Conservation (phyloP, 495 filamentous ascomycete species). For the Hypoxylon cercidicola region DNA sequence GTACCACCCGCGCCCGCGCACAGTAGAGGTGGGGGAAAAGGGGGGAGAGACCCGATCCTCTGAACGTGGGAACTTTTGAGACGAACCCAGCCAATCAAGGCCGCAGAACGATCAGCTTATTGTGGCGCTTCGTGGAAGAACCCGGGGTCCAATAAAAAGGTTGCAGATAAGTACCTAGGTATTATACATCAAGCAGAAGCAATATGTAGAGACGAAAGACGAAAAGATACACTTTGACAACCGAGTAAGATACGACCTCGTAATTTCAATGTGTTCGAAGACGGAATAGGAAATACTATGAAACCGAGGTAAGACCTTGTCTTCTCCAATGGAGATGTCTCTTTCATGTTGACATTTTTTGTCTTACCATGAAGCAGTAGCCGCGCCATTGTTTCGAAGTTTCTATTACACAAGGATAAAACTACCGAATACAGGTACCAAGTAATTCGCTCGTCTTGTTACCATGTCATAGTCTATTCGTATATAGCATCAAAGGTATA, state of each 20-base stretch:
- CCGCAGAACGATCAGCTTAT: neutral
- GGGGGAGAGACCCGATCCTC: slow-evolving; percentile 1
- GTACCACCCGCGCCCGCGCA: neutral
- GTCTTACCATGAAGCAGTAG: slow-evolving; percentile 16
- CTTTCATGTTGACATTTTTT: no score
- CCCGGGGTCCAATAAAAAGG: neutral
- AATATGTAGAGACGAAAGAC: no score
- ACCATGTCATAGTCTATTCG: neutral
- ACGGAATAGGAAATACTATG: no score
- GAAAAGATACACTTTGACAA: no score
- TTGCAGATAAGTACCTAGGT: no score
- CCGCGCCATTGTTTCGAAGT: slow-evolving; percentile 8
- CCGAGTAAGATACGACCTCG: no score
- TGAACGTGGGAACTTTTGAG: slow-evolving; percentile 12
- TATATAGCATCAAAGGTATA: no score
- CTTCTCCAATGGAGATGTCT: no score
- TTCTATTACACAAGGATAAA: neutral
- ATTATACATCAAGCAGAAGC: no score
- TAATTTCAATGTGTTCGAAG: no score
- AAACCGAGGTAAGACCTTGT: neutral
- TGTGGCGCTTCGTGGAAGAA: slow-evolving; percentile 6
- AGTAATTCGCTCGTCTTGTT: neutral
- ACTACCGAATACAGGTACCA: neutral
- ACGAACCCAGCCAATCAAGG: neutral
- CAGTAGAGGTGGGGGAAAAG: neutral